Percentiles rank a stretch among this genome's conserved stretches.
Evolutionary conservation across 768 basidiomycete genomes (phyloP).

Genomic region (Hypsizygus marmoreus): DNA sequence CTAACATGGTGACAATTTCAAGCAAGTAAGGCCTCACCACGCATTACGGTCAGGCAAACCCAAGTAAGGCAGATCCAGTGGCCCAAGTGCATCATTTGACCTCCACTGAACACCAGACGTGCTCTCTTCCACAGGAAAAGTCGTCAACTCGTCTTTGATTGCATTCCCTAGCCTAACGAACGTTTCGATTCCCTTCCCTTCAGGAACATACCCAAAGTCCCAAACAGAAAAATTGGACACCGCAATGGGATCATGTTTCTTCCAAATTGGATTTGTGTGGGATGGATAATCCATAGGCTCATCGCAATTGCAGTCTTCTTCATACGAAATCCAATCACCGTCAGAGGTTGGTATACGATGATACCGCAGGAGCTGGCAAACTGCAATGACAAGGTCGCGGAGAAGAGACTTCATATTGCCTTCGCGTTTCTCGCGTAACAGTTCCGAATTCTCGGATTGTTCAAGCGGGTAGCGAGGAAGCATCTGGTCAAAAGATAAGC

Average conservation of each 20-base stretch:
- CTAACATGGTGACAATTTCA: background rate
- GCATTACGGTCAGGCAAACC: conserved; percentile 3
- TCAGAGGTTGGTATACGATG: background rate
- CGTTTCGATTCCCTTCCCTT: conserved; percentile 7
- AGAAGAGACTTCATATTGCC: too few relatives aligned
- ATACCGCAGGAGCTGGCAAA: conserved; percentile 1
- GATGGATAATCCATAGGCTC: background rate
- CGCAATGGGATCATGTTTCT: background rate
- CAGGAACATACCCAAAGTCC: conserved; percentile 14
- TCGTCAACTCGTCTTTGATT: conserved; percentile 4
- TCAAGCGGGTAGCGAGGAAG: too few relatives aligned
- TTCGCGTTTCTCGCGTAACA: too few relatives aligned
- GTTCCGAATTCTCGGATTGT: too few relatives aligned
- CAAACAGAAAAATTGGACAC: background rate
- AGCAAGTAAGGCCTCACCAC: conserved; percentile 1
- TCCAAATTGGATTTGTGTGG: conserved; percentile 5
- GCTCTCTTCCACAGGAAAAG: conserved; percentile 1
- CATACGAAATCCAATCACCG: background rate
- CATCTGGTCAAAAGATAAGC: background rate
- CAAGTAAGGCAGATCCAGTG: background rate
- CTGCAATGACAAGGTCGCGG: background rate
- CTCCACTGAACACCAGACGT: conserved; percentile 6
- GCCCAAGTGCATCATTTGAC: background rate
- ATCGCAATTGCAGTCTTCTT: conserved; percentile 7
- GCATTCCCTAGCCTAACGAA: conserved; percentile 12